Evolutionary conservation across 805 yeast species (phyloP).

Genomic region (Starmerella sp.): DNA sequence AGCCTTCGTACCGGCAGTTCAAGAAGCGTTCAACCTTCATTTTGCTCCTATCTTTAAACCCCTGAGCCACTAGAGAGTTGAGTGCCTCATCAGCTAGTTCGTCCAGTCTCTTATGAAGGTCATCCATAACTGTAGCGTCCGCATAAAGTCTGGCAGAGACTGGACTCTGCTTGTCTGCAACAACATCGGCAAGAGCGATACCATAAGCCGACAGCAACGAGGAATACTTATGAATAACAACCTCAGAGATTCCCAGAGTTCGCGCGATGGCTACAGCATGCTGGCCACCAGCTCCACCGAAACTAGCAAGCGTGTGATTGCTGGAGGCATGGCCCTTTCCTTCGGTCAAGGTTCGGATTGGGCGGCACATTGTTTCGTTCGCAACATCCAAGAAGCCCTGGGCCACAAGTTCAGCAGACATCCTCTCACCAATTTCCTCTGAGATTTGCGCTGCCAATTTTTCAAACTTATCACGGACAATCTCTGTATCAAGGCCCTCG

Average conservation of each 20-base stretch:
- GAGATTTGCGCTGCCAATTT: slow-evolving; percentile 50
- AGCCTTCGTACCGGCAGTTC: slow-evolving; percentile 74
- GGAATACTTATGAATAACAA: slow-evolving; percentile 69
- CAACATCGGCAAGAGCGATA: slow-evolving; percentile 76
- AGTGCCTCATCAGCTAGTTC: slow-evolving; percentile 37
- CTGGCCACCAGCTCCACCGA: slow-evolving; percentile 94
- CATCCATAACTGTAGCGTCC: slow-evolving; percentile 24
- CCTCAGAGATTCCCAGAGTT: slow-evolving; percentile 53
- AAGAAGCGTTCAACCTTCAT: slow-evolving; percentile 52
- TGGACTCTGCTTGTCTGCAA: slow-evolving; percentile 68
- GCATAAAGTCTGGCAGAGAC: slow-evolving; percentile 36
- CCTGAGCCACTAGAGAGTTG: slow-evolving; percentile 40
- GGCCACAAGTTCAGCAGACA: slow-evolving; percentile 61
- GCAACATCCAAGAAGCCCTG: slow-evolving; percentile 75
- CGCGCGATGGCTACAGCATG: slow-evolving; percentile 71
- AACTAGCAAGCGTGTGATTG: slow-evolving; percentile 62
- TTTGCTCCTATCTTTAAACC: slow-evolving; percentile 34
- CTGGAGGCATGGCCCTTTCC: slow-evolving; percentile 64
- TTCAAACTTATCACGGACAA: slow-evolving; percentile 40
- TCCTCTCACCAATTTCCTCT: slow-evolving; percentile 34
- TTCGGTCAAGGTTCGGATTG: slow-evolving; percentile 73
- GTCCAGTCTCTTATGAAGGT: slow-evolving; percentile 38
- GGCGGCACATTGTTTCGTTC: slow-evolving; percentile 82
- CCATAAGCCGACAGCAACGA: slow-evolving; percentile 82
- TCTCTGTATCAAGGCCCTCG: slow-evolving; percentile 50